A percentile compares a stretch with the other conserved stretches of the same genome.
Conservation (phyloP, 768 basidiomycete genomes). For the Mycena rosella region DNA sequence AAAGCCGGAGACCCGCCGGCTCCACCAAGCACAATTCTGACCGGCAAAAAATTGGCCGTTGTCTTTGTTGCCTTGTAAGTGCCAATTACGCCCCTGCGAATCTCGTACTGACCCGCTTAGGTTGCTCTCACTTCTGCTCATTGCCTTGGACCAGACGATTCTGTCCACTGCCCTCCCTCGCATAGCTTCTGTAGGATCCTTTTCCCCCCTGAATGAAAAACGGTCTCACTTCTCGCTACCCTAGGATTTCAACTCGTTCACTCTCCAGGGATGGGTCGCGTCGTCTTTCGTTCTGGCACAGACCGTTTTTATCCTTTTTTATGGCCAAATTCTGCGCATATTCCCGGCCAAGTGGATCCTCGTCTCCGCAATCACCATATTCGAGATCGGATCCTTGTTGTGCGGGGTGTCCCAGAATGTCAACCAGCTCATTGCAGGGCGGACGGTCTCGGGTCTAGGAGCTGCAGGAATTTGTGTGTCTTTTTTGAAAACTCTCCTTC, state of each 20-base stretch:
- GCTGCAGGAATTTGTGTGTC: slow-evolving; percentile 51
- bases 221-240: background rate
- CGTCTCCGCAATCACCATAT: slow-evolving; percentile 18
- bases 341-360: slow-evolving; percentile 25
- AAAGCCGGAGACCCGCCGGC: background rate
- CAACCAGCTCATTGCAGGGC: slow-evolving; percentile 19
- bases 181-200: slow-evolving; percentile 15
- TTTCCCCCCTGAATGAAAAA: too few relatives aligned
- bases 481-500: slow-evolving; percentile 32
- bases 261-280: slow-evolving; percentile 5
- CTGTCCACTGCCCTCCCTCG: slow-evolving; percentile 21
- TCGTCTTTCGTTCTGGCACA: slow-evolving; percentile 1
- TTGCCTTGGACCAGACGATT: slow-evolving; percentile 19
- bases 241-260: slow-evolving; percentile 8
- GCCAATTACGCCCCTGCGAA: background rate
- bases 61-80: background rate
- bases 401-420: slow-evolving; percentile 48
- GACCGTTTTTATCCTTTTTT: slow-evolving; percentile 25
- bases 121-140: background rate
- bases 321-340: slow-evolving; percentile 22
- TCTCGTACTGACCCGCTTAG: background rate
- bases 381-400: slow-evolving; percentile 35
- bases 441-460: slow-evolving; percentile 14
- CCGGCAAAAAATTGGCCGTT: background rate
- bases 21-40: background rate